Conservation (phyloP, 1,284 basidiomycete species). For the Apiotrichum akiyoshidainum region DNA sequence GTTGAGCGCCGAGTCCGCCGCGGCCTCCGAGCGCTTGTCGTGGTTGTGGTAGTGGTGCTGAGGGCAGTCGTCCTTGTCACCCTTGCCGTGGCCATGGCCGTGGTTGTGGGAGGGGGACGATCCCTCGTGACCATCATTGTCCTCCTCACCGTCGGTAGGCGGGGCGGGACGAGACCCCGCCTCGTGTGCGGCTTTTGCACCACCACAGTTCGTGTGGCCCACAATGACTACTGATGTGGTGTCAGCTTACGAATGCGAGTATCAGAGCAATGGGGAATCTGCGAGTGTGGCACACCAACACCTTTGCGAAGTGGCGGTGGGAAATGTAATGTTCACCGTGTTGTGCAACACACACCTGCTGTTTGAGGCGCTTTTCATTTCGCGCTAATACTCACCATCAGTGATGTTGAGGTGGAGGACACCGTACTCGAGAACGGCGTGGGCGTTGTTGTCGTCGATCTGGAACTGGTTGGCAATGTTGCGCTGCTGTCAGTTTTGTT, state of each 20-base stretch:
- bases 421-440: slow-evolving; percentile 77
- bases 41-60: slow-evolving; percentile 65
- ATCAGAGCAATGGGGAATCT: too few relatives aligned
- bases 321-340: slow-evolving; percentile 3
- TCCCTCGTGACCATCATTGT: too few relatives aligned
- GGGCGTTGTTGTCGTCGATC: slow-evolving; percentile 64
- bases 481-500: slow-evolving; percentile 8
- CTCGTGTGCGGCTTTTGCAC: slow-evolving; percentile 61
- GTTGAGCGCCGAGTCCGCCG: slow-evolving; percentile 55
- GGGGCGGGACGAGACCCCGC: slow-evolving; percentile 24
- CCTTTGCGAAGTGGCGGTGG: neutral
- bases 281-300: neutral
- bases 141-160: neutral
- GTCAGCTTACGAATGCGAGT: neutral
- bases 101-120: too few relatives aligned
- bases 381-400: slow-evolving; percentile 59
- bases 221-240: slow-evolving; percentile 66
- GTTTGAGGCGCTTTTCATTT: neutral
- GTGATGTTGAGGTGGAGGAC: slow-evolving; percentile 73
- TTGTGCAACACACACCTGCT: too few relatives aligned
- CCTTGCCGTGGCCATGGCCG: slow-evolving; percentile 4
- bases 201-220: slow-evolving; percentile 78
- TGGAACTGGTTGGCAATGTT: slow-evolving; percentile 59
- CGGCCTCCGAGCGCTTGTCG: slow-evolving; percentile 38
- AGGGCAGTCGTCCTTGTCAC: slow-evolving; percentile 10